These are phyloP conservation scores for Nymphaea colorata DNA, from an alignment of 164 flowering plant genomes.

Conservation along the genomic window DNA sequence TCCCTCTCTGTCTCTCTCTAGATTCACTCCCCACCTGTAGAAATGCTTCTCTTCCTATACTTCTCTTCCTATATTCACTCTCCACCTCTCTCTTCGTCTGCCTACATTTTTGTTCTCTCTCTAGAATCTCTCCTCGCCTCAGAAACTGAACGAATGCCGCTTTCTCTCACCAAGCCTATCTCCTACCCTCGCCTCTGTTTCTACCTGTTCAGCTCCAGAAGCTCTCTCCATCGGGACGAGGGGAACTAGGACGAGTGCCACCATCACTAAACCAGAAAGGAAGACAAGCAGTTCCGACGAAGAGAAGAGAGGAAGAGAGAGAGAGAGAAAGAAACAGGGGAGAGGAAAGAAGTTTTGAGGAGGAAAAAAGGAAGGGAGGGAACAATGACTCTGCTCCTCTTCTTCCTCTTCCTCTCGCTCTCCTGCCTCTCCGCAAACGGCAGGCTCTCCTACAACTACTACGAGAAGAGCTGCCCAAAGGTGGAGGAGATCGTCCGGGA, in stretches of 20 bases:
- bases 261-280: no score
- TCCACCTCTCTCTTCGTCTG: neutral
- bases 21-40: neutral
- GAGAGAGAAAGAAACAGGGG: neutral
- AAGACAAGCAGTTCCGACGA: no score
- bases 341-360: neutral
- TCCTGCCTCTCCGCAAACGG: neutral
- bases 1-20: neutral
- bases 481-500: conserved; percentile 14
- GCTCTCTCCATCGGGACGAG: neutral
- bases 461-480: conserved; percentile 14
- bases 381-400: neutral
- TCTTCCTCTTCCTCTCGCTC: neutral
- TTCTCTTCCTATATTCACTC: neutral
- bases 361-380: neutral
- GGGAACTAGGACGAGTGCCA: no score
- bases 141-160: neutral
- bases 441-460: conserved; percentile 1
- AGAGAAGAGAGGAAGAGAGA: neutral
- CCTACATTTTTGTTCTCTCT: neutral
- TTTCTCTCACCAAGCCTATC: neutral
- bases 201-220: neutral
- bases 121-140: neutral
- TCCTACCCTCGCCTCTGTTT: neutral
- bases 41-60: no score